phyloP scores from a whole-genome alignment of 169 alveolate species.

The Miamiensis avidus region DNA sequence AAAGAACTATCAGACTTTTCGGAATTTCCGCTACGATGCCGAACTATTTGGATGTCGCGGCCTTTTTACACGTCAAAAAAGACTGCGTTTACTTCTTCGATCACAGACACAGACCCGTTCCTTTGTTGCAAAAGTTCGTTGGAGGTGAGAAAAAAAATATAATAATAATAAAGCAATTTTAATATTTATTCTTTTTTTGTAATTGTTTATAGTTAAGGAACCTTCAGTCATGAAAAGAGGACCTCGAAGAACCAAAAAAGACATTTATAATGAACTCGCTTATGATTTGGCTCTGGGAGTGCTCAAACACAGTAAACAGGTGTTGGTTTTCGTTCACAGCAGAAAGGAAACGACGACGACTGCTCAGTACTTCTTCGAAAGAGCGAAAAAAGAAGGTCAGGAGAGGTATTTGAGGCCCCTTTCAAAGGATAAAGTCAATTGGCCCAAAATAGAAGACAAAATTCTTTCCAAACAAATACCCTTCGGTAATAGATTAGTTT shows the following conservation, averaged over 20 bases:
- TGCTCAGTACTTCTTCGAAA: constrained; percentile 66
- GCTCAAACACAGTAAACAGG: constrained; percentile 73
- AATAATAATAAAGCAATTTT: too few relatives aligned
- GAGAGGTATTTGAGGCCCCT: constrained; percentile 40
- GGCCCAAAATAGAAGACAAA: constrained; percentile 21
- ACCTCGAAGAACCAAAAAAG: constrained; percentile 48
- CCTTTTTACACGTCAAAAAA: constrained; percentile 76
- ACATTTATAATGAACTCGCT: constrained; percentile 65
- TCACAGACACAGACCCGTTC: constrained; percentile 87
- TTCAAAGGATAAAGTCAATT: neutral
- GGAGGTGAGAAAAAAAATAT: constrained; percentile 36
- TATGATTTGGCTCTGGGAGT: constrained; percentile 61
- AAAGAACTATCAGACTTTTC: constrained; percentile 87
- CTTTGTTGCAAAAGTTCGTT: constrained; percentile 82
- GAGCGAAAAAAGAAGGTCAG: constrained; percentile 51
- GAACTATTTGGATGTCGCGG: constrained; percentile 87
- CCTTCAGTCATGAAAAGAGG: constrained; percentile 17
- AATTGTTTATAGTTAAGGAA: constrained; percentile 49
- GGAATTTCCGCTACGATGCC: constrained; percentile 90
- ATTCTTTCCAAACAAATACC: constrained; percentile 3
- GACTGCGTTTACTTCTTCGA: constrained; percentile 82
- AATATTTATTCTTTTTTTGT: too few relatives aligned
- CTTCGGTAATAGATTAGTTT: constrained; percentile 3
- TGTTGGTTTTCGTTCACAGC: constrained; percentile 85
- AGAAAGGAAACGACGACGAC: constrained; percentile 81